Percentiles rank a stretch among this genome's conserved stretches.
Conservation (phyloP, 2,329 filamentous ascomycete genomes). For the Monilinia polystroma region DNA sequence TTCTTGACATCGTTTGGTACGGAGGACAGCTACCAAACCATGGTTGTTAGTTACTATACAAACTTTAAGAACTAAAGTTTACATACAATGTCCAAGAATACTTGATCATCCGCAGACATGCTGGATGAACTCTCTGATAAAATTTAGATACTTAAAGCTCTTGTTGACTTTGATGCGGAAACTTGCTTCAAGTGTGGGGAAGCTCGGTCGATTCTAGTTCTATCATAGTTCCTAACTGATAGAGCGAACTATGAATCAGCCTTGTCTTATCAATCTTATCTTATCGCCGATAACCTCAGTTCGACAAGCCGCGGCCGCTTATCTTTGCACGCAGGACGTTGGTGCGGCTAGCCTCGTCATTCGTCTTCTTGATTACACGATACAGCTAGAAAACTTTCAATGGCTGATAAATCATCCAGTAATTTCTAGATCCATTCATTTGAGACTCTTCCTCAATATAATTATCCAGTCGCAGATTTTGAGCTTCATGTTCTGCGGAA, state of each 20-base stretch:
- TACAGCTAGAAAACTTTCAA: background rate
- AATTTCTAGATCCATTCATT: background rate
- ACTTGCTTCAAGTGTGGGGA: conserved; percentile 19
- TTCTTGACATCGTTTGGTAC: conserved; percentile 65
- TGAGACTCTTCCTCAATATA: background rate
- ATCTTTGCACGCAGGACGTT: background rate
- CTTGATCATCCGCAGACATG: conserved; percentile 79
- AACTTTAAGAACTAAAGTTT: background rate
- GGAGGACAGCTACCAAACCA: conserved; percentile 49
- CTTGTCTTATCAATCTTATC: conserved; percentile 9
- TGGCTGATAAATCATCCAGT: background rate
- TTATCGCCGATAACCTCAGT: background rate
- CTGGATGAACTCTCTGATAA: conserved; percentile 36
- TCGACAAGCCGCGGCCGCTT: background rate
- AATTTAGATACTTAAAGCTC: background rate
- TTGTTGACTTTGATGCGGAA: conserved; percentile 13
- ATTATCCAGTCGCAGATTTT: background rate
- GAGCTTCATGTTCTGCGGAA: too few species aligned
- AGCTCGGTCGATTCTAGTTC: background rate
- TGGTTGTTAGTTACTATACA: conserved; percentile 12
- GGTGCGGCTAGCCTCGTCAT: conserved; percentile 6
- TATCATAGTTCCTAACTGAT: too few species aligned
- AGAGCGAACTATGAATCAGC: background rate
- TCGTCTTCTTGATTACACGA: conserved; percentile 5
- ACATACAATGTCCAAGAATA: conserved; percentile 73